Conservation (phyloP, 805 yeast species). For the Metschnikowia lunata region DNA sequence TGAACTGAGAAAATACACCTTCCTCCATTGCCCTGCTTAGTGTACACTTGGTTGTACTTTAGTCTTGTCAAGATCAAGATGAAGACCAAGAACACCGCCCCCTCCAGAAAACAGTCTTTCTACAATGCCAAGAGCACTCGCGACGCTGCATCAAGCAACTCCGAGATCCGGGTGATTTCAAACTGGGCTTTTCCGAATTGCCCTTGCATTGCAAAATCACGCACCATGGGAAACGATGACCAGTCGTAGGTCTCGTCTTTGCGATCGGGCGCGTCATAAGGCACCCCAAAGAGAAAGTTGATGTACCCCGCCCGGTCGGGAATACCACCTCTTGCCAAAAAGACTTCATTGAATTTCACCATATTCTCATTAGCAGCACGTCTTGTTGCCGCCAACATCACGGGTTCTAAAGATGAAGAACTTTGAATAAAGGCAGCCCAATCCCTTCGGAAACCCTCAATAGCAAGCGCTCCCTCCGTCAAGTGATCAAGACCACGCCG, state of each 20-base stretch:
- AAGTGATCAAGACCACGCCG: constrained; percentile 22
- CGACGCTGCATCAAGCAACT: constrained; percentile 4
- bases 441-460: constrained; percentile 51
- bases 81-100: no score
- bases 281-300: constrained; percentile 68
- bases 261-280: constrained; percentile 47
- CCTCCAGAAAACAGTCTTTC: no score
- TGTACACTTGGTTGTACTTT: no score
- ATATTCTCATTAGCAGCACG: constrained; percentile 79
- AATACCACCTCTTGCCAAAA: constrained; percentile 44
- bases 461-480: constrained; percentile 37
- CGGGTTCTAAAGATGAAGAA: constrained; percentile 62
- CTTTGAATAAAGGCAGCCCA: constrained; percentile 51
- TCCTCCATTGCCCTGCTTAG: no score
- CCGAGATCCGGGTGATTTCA: constrained; percentile 31
- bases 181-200: constrained; percentile 53
- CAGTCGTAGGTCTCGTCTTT: constrained; percentile 38
- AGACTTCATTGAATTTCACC: constrained; percentile 48
- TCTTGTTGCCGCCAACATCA: constrained; percentile 64
- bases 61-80: no score
- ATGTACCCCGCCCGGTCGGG: constrained; percentile 58
- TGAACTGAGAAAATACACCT: no score
- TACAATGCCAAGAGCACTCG: background rate
- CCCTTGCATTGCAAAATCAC: constrained; percentile 55
- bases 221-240: constrained; percentile 71